Evolutionary conservation across 805 yeast species (phyloP).

Genomic region (Zygosaccharomyces kombuchaensis): DNA sequence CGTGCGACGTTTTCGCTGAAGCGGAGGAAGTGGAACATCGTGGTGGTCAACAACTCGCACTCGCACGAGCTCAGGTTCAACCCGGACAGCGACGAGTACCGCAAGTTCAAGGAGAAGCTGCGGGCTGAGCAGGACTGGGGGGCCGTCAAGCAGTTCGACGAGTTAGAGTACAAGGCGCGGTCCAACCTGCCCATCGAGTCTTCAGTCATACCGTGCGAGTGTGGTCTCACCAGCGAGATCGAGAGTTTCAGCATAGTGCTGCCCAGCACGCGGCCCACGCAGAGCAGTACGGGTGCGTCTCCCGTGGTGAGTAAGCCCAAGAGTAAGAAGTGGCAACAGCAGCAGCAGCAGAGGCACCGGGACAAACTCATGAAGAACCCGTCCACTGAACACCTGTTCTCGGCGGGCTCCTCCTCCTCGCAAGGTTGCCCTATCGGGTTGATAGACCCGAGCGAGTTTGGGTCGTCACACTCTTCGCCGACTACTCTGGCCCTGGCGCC

Average conservation of each 20-base stretch:
- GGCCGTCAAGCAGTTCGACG: constrained; percentile 35
- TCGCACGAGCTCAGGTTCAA: constrained; percentile 45
- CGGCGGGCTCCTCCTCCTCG: constrained; percentile 1
- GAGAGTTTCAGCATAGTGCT: constrained; percentile 33
- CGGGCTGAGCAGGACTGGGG: constrained; percentile 29
- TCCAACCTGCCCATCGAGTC: constrained; percentile 33
- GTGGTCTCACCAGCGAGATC: constrained; percentile 37
- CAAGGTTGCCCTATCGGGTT: constrained; percentile 9
- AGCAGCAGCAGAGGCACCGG: constrained; percentile 14
- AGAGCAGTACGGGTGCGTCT: constrained; percentile 4
- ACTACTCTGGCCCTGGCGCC: constrained; percentile 4
- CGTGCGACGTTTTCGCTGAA: constrained; percentile 57
- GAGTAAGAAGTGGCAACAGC: constrained; percentile 11
- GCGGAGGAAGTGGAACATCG: constrained; percentile 53
- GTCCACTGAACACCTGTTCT: constrained; percentile 18
- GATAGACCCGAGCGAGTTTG: constrained; percentile 4
- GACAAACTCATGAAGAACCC: constrained; percentile 19
- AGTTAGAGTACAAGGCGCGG: constrained; percentile 33
- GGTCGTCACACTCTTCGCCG: constrained; percentile 5
- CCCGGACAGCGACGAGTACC: constrained; percentile 35
- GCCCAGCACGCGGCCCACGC: constrained; percentile 25
- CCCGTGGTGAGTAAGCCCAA: constrained; percentile 16
- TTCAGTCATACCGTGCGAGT: constrained; percentile 35
- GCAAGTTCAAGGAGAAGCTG: constrained; percentile 31
- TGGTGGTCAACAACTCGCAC: constrained; percentile 55